Evolutionary conservation across 1,139 yeast genomes (phyloP).

Genomic region (Suhomyces atakaporum): DNA sequence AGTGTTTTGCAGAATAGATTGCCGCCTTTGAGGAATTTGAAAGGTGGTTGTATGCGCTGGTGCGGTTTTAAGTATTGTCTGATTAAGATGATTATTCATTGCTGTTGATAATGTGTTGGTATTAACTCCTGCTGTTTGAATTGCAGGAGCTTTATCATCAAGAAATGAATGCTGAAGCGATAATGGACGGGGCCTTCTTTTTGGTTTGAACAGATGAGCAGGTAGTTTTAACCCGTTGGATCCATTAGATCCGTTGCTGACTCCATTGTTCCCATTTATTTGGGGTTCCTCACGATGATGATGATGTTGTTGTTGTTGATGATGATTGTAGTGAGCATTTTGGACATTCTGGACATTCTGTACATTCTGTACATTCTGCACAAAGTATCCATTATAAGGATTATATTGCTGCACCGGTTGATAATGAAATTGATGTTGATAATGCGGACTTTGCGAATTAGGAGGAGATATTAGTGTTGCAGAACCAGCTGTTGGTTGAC

Average conservation of each 20-base stretch:
- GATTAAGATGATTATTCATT: slow-evolving; percentile 2
- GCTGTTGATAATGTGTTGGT: slow-evolving; percentile 7
- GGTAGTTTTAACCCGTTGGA: slow-evolving; percentile 25
- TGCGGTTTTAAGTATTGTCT: slow-evolving; percentile 20
- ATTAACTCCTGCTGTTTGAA: slow-evolving; percentile 8
- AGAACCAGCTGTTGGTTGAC: not conserved
- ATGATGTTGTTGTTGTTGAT: not conserved
- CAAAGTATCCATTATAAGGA: slow-evolving; percentile 1
- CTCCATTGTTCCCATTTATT: too few species aligned
- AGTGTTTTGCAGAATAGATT: slow-evolving; percentile 4
- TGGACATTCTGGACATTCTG: not conserved
- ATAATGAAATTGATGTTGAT: slow-evolving; percentile 8
- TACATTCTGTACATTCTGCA: not conserved
- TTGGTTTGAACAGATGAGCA: slow-evolving; percentile 37
- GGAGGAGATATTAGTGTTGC: slow-evolving; percentile 24
- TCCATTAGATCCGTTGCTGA: too few species aligned
- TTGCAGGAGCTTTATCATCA: slow-evolving; percentile 10
- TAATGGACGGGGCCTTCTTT: slow-evolving; percentile 46
- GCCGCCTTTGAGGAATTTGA: slow-evolving; percentile 8
- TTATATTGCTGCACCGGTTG: slow-evolving; percentile 2
- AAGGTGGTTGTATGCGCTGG: slow-evolving; percentile 21
- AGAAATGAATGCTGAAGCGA: slow-evolving; percentile 38
- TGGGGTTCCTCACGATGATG: too few species aligned
- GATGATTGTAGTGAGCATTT: not conserved
- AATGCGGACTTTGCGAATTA: slow-evolving; percentile 21